Base-by-base conservation (phyloP, 371 early-diverging fungal genomes). In the Zychaea mexicana region DNA sequence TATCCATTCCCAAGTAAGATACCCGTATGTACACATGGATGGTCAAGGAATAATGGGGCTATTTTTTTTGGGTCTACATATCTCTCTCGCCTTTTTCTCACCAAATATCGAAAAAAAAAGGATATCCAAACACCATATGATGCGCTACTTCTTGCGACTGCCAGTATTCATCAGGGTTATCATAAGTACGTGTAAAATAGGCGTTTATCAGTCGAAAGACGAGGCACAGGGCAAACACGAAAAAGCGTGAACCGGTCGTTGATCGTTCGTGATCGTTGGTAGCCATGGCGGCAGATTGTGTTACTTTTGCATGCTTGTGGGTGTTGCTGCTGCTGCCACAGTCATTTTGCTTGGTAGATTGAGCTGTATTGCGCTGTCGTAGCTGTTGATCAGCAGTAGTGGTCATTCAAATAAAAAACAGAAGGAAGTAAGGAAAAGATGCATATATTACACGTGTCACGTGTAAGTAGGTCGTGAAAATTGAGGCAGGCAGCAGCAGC, bases 1-100 rank as follows among this genome's bases (percentile, higher is more conserved):
- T 57, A 68, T 69, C 97, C 96, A 96, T 72, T 96, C 96, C 96
- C 97, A 97, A 5, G 97, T 95, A 67, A 91, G 66, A 63, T 91
- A 91, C 2, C 98, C 97, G 70, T 90, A 88, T 36, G 77, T 81
- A 61, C 56, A 56, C 42, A 26, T 54, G 27, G 33, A 2, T 42
- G 60, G 57, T 64, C 56, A 72, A 67, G 67, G 66, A 68, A 46
- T n/a, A n/a, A n/a, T n/a, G n/a, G n/a, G n/a, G n/a, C n/a, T n/a
- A n/a, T n/a, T n/a, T n/a, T n/a, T n/a, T n/a, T n/a, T n/a, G n/a
- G n/a, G 52, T 32, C n/a, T 28, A n/a, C 26, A 26, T 28, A 49
- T 53, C 45, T 26, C 19, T 19, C 46, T 33, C 33, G 12, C 12
- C 33, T 8, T 33, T 12, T 33, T 33, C 33, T 22, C 45, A 24